These are phyloP conservation scores for Colletotrichum sp. DNA, from an alignment of 2,329 filamentous ascomycete genomes.

Conservation along the genomic window DNA sequence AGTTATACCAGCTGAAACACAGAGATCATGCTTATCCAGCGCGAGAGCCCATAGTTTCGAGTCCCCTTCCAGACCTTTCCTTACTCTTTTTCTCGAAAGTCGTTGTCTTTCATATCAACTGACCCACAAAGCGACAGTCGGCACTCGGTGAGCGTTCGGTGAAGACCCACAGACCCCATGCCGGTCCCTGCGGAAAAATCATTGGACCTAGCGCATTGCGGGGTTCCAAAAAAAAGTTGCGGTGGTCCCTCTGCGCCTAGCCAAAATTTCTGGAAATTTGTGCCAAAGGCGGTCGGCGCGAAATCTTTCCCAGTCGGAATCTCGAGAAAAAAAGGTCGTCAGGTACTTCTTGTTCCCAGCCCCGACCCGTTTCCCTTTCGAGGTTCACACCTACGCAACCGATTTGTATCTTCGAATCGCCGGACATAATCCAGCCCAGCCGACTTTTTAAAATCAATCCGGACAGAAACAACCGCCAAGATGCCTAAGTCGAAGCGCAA, in stretches of 20 bases:
- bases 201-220: slow-evolving; percentile 25
- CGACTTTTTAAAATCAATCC: background rate
- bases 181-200: slow-evolving; percentile 20
- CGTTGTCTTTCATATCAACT: background rate
- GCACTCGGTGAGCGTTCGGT: background rate
- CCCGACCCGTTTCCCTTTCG: background rate
- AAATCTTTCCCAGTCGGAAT: slow-evolving; percentile 15
- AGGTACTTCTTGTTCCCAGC: background rate
- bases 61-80: background rate
- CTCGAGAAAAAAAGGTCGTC: background rate
- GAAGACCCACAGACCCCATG: background rate
- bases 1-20: background rate
- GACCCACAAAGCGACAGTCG: background rate
- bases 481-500: slow-evolving; percentile 98
- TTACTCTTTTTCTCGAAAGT: background rate
- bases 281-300: slow-evolving; percentile 21
- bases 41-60: background rate
- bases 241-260: background rate
- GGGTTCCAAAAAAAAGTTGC: slow-evolving; percentile 25
- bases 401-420: background rate
- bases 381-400: background rate
- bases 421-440: background rate
- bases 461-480: slow-evolving; percentile 30
- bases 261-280: slow-evolving; percentile 22
- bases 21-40: background rate